Evolutionary conservation across 1,139 yeast species (phyloP), one percentile per base, ranked within the genome.

Genomic region (Nakaseomyces sp.): DNA sequence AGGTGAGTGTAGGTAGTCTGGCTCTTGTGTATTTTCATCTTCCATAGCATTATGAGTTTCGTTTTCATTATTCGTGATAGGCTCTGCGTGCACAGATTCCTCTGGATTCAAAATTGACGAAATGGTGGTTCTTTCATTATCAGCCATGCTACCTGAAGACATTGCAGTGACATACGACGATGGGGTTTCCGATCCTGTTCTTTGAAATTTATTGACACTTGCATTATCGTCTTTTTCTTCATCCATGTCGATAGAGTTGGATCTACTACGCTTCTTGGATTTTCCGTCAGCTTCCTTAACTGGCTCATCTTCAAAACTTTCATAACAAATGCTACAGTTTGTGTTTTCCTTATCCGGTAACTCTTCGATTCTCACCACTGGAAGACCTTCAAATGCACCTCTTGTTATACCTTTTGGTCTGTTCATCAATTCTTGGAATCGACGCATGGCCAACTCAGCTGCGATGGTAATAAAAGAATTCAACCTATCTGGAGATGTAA

Each of bases 261-360:
- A 47, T 43, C 55, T 49, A 17, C 33, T 35, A 41, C 60, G 50
- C 45, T 54, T 54, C 41, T 35, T 35, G 8, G 17, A 43, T 22
- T 40, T 43, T 15, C 29, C 38, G 30, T 16, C 25, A 24, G 28
- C 32, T 2, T 9, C 15, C n/a, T 39, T 37, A 4, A n/a, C 3
- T 8, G 46, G 45, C 37, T 52, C 55, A 41, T 50, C 58, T n/a
- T 52, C 72, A 54, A 71, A 80, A 12, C 67, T 66, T 29, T 81
- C 89, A 54, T 78, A 80, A 60, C 91, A 82, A 33, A 82, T 79
- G n/a, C 86, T 69, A 54, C 91, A 82, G 3, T 64, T 64, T 12
- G 56, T 58, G n/a, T 63, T 61, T 4, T 65, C 67, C 25, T 70
- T 49, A 2, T 69, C 71, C 1, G 56, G 53, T 1, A 61, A 45